Percentiles rank a stretch among this genome's conserved stretches.
Conservation (phyloP, 345 rosid species). For the Anastatica hierochuntica region DNA sequence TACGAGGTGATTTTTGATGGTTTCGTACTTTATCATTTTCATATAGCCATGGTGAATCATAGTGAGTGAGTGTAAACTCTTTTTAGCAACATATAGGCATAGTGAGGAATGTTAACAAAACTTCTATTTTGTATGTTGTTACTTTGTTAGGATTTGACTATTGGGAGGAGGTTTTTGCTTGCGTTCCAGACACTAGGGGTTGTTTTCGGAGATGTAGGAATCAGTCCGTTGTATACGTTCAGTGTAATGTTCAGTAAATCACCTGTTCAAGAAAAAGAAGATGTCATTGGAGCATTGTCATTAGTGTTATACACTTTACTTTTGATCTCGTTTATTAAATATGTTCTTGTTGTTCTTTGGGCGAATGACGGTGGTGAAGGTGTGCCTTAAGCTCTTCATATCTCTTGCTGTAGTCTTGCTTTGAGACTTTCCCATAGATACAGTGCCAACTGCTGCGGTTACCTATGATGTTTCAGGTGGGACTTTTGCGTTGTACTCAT, state of each 20-base stretch:
- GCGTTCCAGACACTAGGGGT: slow-evolving; percentile 93
- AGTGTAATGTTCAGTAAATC: slow-evolving; percentile 90
- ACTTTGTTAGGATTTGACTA: slow-evolving; percentile 51
- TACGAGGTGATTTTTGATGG: slow-evolving; percentile 50
- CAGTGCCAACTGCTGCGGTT: too few species aligned
- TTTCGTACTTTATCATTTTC: background rate
- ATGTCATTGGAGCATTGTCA: slow-evolving; percentile 89
- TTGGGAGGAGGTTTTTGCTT: slow-evolving; percentile 68
- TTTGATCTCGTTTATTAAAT: slow-evolving; percentile 80
- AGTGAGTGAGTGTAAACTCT: too few species aligned
- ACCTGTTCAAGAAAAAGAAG: slow-evolving; percentile 70
- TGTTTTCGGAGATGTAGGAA: slow-evolving; percentile 98
- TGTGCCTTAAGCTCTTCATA: slow-evolving; percentile 16
- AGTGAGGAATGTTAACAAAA: too few species aligned
- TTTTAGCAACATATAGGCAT: background rate
- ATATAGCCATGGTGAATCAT: background rate
- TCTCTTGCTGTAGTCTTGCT: background rate
- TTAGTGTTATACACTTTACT: slow-evolving; percentile 81
- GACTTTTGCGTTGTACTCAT: slow-evolving; percentile 92
- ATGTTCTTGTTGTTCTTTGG: slow-evolving; percentile 91
- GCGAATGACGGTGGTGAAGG: slow-evolving; percentile 99
- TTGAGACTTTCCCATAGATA: background rate
- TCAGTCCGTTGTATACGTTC: slow-evolving; percentile 92
- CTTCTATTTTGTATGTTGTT: slow-evolving; percentile 15
- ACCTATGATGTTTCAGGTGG: slow-evolving; percentile 55